phyloP scores from a whole-genome alignment of 2,329 filamentous ascomycete genomes.

The Cordyceps farinosa region DNA sequence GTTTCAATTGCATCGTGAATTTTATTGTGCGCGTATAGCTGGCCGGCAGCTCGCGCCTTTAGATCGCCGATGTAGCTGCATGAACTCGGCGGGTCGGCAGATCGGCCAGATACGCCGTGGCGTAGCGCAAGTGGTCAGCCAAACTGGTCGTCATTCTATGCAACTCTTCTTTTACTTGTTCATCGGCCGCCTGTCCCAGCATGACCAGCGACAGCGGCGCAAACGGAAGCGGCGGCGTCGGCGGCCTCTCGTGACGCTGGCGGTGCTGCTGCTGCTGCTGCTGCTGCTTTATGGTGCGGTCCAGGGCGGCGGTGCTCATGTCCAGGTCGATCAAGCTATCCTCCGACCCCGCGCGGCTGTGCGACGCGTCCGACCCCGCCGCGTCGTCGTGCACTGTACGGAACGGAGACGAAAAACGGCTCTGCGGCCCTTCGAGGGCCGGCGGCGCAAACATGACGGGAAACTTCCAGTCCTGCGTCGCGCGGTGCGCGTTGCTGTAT shows the following conservation, averaged over 20 bases:
- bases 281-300: background rate
- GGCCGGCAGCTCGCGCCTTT: background rate
- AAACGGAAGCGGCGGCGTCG: background rate
- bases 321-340: conserved; percentile 6
- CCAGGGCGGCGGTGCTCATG: background rate
- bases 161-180: conserved; percentile 3
- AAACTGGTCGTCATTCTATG: conserved; percentile 3
- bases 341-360: background rate
- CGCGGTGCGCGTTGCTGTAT: conserved; percentile 43
- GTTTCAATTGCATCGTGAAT: background rate
- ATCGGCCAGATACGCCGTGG: background rate
- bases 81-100: background rate
- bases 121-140: conserved; percentile 3
- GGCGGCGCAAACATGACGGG: conserved; percentile 46
- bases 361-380: background rate
- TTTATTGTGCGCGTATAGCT: background rate
- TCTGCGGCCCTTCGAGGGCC: too few species aligned
- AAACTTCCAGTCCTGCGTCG: conserved; percentile 57
- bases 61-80: background rate
- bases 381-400: conserved; percentile 34
- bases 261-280: too few species aligned
- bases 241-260: background rate
- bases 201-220: background rate
- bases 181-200: background rate
- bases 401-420: too few species aligned